phyloP scores from a whole-genome alignment of 75 land plant genomes.

The Isoetes taiwanensis region DNA sequence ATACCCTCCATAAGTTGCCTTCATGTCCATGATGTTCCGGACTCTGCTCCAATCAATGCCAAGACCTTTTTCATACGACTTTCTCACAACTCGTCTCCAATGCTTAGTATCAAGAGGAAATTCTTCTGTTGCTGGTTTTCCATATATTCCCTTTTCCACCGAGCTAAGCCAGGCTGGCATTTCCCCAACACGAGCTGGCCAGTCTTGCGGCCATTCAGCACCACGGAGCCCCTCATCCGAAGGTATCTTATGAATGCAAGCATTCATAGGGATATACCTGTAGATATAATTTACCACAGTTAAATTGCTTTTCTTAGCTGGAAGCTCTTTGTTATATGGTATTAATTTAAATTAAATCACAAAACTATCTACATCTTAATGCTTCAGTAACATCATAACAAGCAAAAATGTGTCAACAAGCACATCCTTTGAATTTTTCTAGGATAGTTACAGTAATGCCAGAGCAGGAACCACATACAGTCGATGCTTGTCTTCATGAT shows the following conservation, averaged over 20 bases:
- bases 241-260: slow-evolving; percentile 53
- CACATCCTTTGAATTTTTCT: too few relatives aligned
- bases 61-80: slow-evolving; percentile 52
- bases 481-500: too few relatives aligned
- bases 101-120: slow-evolving; percentile 42
- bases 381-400: too few relatives aligned
- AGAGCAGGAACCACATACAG: too few relatives aligned
- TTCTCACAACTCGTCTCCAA: slow-evolving; percentile 52
- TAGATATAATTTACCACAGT: too few relatives aligned
- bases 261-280: slow-evolving; percentile 60
- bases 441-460: too few relatives aligned
- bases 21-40: slow-evolving; percentile 83
- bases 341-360: too few relatives aligned
- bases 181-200: slow-evolving; percentile 62
- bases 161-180: slow-evolving; percentile 56
- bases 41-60: slow-evolving; percentile 64
- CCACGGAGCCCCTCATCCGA: slow-evolving; percentile 52
- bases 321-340: too few relatives aligned
- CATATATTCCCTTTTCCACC: slow-evolving; percentile 8
- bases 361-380: too few relatives aligned
- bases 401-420: too few relatives aligned
- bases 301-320: too few relatives aligned
- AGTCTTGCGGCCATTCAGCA: slow-evolving; percentile 71
- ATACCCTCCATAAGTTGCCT: slow-evolving; percentile 82
- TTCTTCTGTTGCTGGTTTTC: slow-evolving; percentile 20